Conservation (phyloP, 176 grass and related monocot genomes). For the Ampelocalamus luodianensis region DNA sequence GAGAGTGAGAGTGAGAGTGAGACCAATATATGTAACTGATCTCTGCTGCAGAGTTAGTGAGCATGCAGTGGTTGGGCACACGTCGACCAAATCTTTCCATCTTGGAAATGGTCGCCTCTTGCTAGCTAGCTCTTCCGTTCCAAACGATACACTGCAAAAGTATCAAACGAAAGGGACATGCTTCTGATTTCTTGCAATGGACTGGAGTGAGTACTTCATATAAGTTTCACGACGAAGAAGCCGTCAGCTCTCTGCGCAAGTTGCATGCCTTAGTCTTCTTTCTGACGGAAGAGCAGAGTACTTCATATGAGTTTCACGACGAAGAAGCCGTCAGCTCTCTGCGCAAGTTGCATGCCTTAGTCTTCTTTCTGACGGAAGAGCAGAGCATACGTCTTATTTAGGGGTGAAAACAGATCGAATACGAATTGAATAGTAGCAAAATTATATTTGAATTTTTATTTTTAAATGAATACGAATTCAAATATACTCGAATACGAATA, state of each 20-base stretch:
- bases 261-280: slow-evolving; percentile 17
- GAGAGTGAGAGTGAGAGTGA: background rate
- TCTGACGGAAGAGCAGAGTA: background rate
- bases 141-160: background rate
- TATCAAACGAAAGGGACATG: background rate
- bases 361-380: too few relatives aligned
- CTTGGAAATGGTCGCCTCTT: background rate
- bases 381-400: too few relatives aligned
- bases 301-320: too few relatives aligned
- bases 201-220: too few relatives aligned
- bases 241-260: slow-evolving; percentile 13
- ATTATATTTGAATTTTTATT: too few relatives aligned
- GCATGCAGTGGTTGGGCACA: slow-evolving; percentile 32
- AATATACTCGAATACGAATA: too few relatives aligned
- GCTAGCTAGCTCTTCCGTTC: background rate
- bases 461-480: too few relatives aligned
- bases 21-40: background rate
- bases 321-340: too few relatives aligned
- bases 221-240: background rate
- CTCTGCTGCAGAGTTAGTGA: background rate
- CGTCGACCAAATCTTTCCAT: slow-evolving; percentile 20
- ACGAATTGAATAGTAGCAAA: too few relatives aligned
- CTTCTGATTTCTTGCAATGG: slow-evolving; percentile 13
- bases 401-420: too few relatives aligned
- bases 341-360: too few relatives aligned